Conservation (phyloP, 2,329 filamentous ascomycete genomes). For the Fusarium cicatricum region DNA sequence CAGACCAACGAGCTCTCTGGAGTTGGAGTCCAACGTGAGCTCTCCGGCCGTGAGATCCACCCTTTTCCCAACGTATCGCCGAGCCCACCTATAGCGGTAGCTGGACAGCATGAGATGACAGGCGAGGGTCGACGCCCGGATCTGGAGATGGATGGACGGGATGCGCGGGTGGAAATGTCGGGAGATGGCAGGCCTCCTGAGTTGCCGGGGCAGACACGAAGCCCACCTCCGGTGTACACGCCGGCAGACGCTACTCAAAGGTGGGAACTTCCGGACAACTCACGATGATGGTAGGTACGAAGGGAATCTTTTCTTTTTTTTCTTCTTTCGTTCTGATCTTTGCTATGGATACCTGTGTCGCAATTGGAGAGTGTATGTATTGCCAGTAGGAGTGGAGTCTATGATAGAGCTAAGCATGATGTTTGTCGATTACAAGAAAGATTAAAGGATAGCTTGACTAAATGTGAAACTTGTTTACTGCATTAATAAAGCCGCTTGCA, state of each 20-base stretch:
- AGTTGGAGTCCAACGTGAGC: constrained; percentile 19
- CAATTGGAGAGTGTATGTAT: too few species aligned
- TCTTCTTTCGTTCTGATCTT: too few species aligned
- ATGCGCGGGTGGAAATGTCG: constrained; percentile 28
- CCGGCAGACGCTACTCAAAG: constrained; percentile 18
- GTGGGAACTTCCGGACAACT: constrained; percentile 39
- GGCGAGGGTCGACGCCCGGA: constrained; percentile 28
- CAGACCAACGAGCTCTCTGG: constrained; percentile 34
- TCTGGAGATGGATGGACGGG: constrained; percentile 34
- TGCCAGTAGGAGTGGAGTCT: too few species aligned
- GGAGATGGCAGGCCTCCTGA: constrained; percentile 28
- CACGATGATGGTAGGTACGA: neutral
- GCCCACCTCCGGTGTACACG: constrained; percentile 21
- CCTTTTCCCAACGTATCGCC: constrained; percentile 25
- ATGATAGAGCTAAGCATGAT: too few species aligned
- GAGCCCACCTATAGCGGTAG: constrained; percentile 24
- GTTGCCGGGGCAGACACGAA: constrained; percentile 22
- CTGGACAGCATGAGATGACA: constrained; percentile 36
- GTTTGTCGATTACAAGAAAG: too few species aligned
- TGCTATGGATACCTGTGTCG: too few species aligned
- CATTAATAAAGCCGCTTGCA: too few species aligned
- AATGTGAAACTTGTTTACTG: too few species aligned
- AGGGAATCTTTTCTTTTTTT: too few species aligned
- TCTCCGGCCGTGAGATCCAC: constrained; percentile 24
- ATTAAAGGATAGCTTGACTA: too few species aligned